Evolutionary conservation across 371 early-diverging fungal species (phyloP), one percentile per base, ranked within the genome.

Genomic region (Mortierella sp.): DNA sequence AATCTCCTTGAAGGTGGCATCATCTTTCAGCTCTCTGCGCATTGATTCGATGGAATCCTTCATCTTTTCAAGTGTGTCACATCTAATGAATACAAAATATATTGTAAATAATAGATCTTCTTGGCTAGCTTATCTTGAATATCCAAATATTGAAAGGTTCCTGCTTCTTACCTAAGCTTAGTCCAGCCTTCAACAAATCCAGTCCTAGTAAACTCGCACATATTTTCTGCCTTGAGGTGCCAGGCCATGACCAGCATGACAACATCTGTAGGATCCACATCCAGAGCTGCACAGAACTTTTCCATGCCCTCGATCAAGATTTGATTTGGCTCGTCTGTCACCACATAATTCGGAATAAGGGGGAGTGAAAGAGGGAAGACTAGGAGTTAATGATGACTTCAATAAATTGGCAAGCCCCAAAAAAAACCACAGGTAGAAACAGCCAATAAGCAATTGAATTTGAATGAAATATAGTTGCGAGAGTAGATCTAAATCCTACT

Each of bases 301-400:
- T 91, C 91, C n/a, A 90, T 92, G 19, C 95, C 96, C 35, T 95
- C 95, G 15, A 93, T 86, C 43, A 86, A 74, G 54, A 96, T 94
- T 13, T 84, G 69, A 75, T 91, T 89, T n/a, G 70, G 74, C 22
- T 91, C 90, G 45, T 93, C 91, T 54, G 57, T 53, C 15, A 45
- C 15, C 7, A 26, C 22, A 54, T 43, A 42, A 56, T n/a, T 28
- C 42, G 32, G 17, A 40, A 54, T 5, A 49, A 6, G 60, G 43
- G 62, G 35, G 37, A 62, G 57, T 35, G 9, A 34, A 47, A 28
- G 29, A 32, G 12, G 54, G 19, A 58, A 53, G n/a, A 32, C 49
- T n/a, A 32, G 32, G 23, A 34, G n/a, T 57, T 57, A 57, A 19
- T n/a, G 40, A 40, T 13, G 13, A 13, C 40, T 40, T 40, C 17